Percentiles rank a stretch among this genome's conserved stretches.
These are phyloP conservation scores for Paratinospora sagittata DNA, from an alignment of 164 flowering plant species.

Conservation along the genomic window DNA sequence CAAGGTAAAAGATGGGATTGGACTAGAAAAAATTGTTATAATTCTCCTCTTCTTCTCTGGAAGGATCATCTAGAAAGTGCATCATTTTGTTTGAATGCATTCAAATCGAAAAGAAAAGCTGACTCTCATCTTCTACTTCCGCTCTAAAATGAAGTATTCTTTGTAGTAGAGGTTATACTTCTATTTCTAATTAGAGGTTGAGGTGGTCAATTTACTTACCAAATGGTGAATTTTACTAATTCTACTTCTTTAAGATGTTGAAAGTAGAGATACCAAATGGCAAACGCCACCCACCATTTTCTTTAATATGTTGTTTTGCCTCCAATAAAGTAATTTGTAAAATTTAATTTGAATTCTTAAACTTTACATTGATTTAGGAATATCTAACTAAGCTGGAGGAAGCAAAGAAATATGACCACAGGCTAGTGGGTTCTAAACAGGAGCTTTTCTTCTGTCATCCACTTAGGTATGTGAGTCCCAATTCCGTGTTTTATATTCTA, in stretches of 20 bases:
- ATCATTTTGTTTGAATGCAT: too few species aligned
- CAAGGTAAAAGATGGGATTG: too few species aligned
- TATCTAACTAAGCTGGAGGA: conserved; percentile 63
- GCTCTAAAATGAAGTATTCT: too few species aligned
- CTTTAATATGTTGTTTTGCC: background rate
- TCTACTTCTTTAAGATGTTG: background rate
- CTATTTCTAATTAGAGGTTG: too few species aligned
- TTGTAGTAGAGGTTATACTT: too few species aligned
- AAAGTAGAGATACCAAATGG: background rate
- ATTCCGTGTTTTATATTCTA: background rate
- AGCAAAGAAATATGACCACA: conserved; percentile 93
- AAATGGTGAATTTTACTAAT: background rate
- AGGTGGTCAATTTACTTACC: too few species aligned
- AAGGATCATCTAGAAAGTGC: too few species aligned
- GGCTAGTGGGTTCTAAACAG: conserved; percentile 73
- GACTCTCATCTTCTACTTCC: too few species aligned
- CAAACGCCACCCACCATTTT: background rate
- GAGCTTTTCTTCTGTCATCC: conserved; percentile 96
- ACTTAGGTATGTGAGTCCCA: conserved; percentile 50
- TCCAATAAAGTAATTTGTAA: background rate
- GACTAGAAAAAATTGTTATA: too few species aligned
- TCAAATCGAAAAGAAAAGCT: too few species aligned
- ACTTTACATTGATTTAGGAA: conserved; percentile 44
- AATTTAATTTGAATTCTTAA: background rate
- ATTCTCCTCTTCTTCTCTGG: too few species aligned